Evolutionary conservation across 2,329 filamentous ascomycete genomes (phyloP).

Genomic region (Paraconiothyrium brasiliense): DNA sequence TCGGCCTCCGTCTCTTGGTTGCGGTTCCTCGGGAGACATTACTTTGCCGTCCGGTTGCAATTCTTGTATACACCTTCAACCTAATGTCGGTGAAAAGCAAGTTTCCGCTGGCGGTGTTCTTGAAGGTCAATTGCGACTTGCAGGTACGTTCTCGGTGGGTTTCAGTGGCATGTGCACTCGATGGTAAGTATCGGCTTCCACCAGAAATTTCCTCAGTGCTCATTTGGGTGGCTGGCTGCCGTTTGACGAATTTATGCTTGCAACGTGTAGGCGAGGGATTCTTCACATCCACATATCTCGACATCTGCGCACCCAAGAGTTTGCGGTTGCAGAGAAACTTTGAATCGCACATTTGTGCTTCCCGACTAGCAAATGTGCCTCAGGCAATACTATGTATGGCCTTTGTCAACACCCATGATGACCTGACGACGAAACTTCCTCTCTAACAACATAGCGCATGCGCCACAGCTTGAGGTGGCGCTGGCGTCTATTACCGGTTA

Average conservation of each 20-base stretch:
- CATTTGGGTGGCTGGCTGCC: not conserved
- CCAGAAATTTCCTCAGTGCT: not conserved
- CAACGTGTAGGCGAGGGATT: not conserved
- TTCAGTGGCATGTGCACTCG: not conserved
- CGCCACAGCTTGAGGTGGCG: not conserved
- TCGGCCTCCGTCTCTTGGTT: constrained; percentile 7
- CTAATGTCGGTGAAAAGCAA: too few species aligned
- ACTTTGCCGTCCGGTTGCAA: not conserved
- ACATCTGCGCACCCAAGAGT: not conserved
- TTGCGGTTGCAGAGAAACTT: not conserved
- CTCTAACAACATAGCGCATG: not conserved
- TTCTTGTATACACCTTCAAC: not conserved
- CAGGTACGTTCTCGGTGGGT: too few species aligned
- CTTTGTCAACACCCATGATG: too few species aligned
- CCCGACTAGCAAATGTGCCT: not conserved
- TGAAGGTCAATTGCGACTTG: too few species aligned
- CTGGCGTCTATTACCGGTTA: not conserved
- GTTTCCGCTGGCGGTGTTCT: too few species aligned
- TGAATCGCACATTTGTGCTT: constrained; percentile 12
- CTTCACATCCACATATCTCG: not conserved
- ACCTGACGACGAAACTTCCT: not conserved
- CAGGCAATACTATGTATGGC: not conserved
- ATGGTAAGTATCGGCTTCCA: not conserved
- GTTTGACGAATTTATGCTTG: not conserved
- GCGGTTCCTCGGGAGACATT: not conserved